These are phyloP conservation scores for Aphanoascus verrucosus DNA, from an alignment of 2,329 filamentous ascomycete species.

Conservation along the genomic window DNA sequence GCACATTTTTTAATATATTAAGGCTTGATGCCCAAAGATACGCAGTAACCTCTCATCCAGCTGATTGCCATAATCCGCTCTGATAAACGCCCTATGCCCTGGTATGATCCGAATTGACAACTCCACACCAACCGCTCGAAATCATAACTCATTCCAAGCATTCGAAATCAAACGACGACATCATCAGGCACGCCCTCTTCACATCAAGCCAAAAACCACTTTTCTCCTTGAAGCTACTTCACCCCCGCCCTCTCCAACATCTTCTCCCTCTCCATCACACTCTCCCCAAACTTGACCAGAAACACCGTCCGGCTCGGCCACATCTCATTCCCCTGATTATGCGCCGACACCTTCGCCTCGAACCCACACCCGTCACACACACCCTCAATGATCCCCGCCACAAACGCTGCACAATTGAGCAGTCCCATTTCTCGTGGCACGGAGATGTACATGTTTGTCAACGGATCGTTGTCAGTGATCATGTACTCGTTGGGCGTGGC, in stretches of 20 bases:
- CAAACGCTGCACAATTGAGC: slow-evolving; percentile 91
- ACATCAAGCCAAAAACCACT: too few species aligned
- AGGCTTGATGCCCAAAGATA: too few species aligned
- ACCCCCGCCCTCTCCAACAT: slow-evolving; percentile 55
- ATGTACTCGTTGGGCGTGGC: slow-evolving; percentile 91
- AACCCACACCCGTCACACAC: slow-evolving; percentile 90
- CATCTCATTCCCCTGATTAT: slow-evolving; percentile 65
- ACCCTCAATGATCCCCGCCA: slow-evolving; percentile 90
- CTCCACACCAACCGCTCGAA: too few species aligned
- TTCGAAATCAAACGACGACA: too few species aligned
- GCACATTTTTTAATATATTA: too few species aligned
- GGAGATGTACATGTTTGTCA: slow-evolving; percentile 88
- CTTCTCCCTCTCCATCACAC: slow-evolving; percentile 83
- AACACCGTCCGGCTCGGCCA: slow-evolving; percentile 97
- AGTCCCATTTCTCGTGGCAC: slow-evolving; percentile 92
- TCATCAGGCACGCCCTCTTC: too few species aligned
- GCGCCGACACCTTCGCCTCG: slow-evolving; percentile 77
- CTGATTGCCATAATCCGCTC: too few species aligned
- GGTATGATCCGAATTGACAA: too few species aligned
- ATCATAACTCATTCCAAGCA: too few species aligned
- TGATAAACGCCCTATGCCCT: too few species aligned
- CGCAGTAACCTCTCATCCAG: too few species aligned
- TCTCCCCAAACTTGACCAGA: slow-evolving; percentile 80
- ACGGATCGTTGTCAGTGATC: slow-evolving; percentile 95
- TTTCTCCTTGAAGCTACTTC: slow-evolving; percentile 26